A percentile compares a stretch with the other conserved stretches of the same genome.
Conservation (phyloP, 2,329 filamentous ascomycete species). For the Colletotrichum spinosum region DNA sequence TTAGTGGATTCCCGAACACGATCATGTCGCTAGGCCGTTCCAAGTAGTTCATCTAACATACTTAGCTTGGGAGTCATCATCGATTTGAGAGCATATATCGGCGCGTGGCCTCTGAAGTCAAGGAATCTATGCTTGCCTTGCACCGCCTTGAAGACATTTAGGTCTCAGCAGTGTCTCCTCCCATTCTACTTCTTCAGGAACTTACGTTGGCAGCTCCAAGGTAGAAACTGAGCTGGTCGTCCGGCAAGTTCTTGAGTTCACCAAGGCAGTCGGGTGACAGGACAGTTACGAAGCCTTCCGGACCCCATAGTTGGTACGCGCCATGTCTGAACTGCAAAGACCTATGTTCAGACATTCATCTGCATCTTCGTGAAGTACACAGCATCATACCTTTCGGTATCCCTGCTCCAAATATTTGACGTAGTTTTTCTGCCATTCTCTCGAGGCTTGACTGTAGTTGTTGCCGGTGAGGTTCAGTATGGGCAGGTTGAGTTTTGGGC, state of each 20-base stretch:
- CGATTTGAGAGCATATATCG: neutral
- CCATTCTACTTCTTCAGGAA: neutral
- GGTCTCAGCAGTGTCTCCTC: neutral
- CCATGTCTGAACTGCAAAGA: neutral
- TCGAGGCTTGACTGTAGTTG: too few species aligned
- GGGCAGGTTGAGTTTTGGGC: too few species aligned
- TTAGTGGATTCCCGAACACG: too few species aligned
- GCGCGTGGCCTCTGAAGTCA: neutral
- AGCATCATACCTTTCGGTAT: neutral
- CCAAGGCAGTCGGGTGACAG: neutral
- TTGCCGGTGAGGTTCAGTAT: too few species aligned
- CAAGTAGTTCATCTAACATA: neutral
- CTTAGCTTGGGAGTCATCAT: neutral
- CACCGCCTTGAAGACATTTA: neutral
- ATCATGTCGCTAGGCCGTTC: neutral
- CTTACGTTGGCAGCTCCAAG: neutral
- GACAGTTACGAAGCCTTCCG: neutral
- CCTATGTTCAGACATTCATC: neutral
- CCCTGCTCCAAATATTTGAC: neutral
- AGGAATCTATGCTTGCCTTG: neutral
- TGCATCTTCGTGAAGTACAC: neutral
- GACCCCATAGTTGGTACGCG: neutral
- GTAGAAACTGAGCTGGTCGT: neutral
- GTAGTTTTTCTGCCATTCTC: too few species aligned
- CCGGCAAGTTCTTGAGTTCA: neutral